Conservation (phyloP, 768 basidiomycete genomes). For the Pleurotus ostreatus region DNA sequence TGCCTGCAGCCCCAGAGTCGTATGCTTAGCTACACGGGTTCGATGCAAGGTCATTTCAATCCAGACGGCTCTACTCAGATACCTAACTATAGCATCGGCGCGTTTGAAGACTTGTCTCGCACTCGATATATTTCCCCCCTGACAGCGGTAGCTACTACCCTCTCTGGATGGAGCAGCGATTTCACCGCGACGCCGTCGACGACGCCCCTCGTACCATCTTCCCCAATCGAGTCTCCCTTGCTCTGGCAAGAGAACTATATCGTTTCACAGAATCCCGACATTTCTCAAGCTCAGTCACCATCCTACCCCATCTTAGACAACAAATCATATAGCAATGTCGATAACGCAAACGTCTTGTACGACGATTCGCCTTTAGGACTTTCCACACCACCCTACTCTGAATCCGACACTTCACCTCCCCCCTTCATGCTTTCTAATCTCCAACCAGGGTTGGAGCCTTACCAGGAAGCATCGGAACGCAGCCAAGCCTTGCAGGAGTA, state of each 20-base stretch:
- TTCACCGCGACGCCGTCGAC: slow-evolving; percentile 5
- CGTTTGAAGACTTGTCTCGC: neutral
- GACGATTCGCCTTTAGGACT: neutral
- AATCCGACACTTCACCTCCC: neutral
- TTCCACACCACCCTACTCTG: neutral
- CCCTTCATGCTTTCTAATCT: neutral
- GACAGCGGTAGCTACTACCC: neutral
- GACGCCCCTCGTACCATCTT: neutral
- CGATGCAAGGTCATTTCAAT: neutral
- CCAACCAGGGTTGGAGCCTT: slow-evolving; percentile 1
- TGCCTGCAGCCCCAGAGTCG: neutral
- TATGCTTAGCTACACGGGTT: neutral
- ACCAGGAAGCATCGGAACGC: slow-evolving; percentile 1
- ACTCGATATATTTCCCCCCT: neutral
- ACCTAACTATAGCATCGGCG: too few relatives aligned
- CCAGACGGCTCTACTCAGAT: too few relatives aligned
- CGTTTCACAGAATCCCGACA: neutral
- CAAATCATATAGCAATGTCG: neutral
- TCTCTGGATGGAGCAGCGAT: slow-evolving; percentile 6
- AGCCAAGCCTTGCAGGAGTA: slow-evolving; percentile 8
- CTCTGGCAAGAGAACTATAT: neutral
- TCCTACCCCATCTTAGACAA: neutral
- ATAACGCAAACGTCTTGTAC: neutral
- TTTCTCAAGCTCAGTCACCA: neutral
- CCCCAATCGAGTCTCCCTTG: neutral